Percentiles rank a stretch among this genome's conserved stretches.
These are phyloP conservation scores for Venustampulla echinocandica DNA, from an alignment of 495 filamentous ascomycete genomes.

Conservation along the genomic window DNA sequence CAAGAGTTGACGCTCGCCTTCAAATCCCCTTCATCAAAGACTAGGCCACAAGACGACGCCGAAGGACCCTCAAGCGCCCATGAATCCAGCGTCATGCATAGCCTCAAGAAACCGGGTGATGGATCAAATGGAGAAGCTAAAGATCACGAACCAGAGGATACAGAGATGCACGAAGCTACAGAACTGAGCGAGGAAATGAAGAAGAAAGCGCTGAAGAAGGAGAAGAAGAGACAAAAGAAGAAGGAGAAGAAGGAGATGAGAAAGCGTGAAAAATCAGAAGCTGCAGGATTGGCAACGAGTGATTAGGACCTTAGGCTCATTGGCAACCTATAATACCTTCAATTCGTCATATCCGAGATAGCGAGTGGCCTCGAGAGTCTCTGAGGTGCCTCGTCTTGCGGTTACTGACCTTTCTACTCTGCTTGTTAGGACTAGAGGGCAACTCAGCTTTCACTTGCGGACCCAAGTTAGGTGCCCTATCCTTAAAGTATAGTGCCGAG, in stretches of 20 bases:
- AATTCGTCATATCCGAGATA: no score
- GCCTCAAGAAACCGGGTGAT: not conserved
- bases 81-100: not conserved
- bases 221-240: conserved; percentile 26
- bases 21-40: no score
- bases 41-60: not conserved
- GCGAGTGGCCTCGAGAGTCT: no score
- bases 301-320: no score
- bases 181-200: not conserved
- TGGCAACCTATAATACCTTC: no score
- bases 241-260: conserved; percentile 34
- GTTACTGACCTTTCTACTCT: no score
- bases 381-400: no score
- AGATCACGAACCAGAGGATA: not conserved
- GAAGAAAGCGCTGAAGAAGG: not conserved
- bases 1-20: no score
- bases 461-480: no score
- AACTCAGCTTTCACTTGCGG: no score
- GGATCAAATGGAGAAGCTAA: not conserved
- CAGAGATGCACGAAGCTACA: not conserved
- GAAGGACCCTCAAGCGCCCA: not conserved
- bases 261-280: conserved; percentile 16
- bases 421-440: no score
- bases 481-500: no score
- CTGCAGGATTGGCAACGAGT: conserved; percentile 2